Evolutionary conservation across 176 grass and related monocot genomes (phyloP).

Genomic region (Hsuehochloa calcarea): DNA sequence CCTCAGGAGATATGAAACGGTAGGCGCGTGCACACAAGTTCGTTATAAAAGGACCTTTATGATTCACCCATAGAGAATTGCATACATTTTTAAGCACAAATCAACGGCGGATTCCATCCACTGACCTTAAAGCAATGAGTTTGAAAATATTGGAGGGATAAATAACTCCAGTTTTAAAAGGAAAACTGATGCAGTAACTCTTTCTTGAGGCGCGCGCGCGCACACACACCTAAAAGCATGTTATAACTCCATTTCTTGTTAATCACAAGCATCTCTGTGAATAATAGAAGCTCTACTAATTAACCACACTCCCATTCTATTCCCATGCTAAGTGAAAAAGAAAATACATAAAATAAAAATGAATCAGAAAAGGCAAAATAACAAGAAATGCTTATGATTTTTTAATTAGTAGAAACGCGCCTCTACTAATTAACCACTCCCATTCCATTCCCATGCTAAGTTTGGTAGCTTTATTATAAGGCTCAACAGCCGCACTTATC

Average conservation of each 20-base stretch:
- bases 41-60: neutral
- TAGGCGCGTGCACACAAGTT: neutral
- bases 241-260: too few species aligned
- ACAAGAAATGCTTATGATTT: neutral
- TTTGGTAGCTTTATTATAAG: neutral
- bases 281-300: too few species aligned
- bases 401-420: neutral
- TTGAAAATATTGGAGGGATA: neutral
- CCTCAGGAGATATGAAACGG: too few species aligned
- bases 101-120: neutral
- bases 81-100: neutral
- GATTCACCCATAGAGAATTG: neutral
- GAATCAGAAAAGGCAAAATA: neutral
- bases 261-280: neutral
- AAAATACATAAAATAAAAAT: neutral
- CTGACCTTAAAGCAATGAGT: neutral
- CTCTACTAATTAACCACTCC: neutral
- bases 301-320: too few species aligned
- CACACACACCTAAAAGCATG: neutral
- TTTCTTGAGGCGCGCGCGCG: neutral
- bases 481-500: neutral
- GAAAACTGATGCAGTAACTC: neutral
- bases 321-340: too few species aligned
- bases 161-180: neutral
- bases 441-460: too few species aligned